phyloP scores from a whole-genome alignment of 345 rosid genomes.

The Pistacia integerrima region DNA sequence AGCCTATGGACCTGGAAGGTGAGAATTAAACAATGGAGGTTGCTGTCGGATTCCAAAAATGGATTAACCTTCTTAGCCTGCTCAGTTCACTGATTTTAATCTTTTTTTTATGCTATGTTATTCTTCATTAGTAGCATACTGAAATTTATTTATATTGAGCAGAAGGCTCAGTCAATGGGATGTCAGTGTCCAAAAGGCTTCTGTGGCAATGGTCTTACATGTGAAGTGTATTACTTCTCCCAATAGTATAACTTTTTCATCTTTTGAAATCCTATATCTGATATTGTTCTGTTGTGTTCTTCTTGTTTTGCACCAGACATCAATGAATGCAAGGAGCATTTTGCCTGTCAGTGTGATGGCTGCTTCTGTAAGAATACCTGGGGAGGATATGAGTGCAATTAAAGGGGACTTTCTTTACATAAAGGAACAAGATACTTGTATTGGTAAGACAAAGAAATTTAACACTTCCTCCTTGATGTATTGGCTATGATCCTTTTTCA shows the following conservation, averaged over 20 bases:
- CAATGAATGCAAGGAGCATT: conserved; percentile 76
- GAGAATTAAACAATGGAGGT: conserved; percentile 70
- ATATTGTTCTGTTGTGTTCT: neutral
- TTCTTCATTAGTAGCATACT: neutral
- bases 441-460: conserved; percentile 48
- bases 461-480: neutral
- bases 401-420: conserved; percentile 70
- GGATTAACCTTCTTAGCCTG: conserved; percentile 75
- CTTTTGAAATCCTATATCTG: neutral
- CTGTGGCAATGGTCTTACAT: conserved; percentile 58
- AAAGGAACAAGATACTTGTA: conserved; percentile 80
- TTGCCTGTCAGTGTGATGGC: conserved; percentile 82
- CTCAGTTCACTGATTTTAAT: conserved; percentile 29
- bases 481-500: neutral
- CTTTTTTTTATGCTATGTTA: neutral
- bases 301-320: conserved; percentile 44
- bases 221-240: conserved; percentile 50
- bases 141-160: conserved; percentile 12
- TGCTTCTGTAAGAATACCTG: conserved; percentile 86
- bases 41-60: conserved; percentile 77
- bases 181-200: conserved; percentile 90
- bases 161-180: conserved; percentile 65
- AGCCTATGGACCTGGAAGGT: conserved; percentile 85
- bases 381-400: conserved; percentile 91
- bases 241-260: neutral